Evolutionary conservation across 2,329 filamentous ascomycete species (phyloP), one percentile per base, ranked within the genome.

Genomic region (Orbilia quercus): DNA sequence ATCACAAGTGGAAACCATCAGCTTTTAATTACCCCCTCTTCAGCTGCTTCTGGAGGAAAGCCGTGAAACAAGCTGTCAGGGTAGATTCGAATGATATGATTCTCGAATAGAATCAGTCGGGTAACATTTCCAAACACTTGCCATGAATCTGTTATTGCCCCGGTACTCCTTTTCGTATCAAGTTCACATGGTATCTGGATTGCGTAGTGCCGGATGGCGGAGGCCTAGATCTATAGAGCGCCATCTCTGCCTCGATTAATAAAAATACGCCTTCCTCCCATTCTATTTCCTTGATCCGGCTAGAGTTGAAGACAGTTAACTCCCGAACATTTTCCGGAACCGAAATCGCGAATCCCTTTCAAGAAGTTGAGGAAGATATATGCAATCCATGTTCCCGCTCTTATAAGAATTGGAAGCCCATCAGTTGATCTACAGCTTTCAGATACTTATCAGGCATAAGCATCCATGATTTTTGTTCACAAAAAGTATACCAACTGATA

Each of bases 361-460:
- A 54, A 64, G 59, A 64, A 64, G 59, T 38, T 34, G 36, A 25
- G 28, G 40, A 51, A 38, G 40, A 55, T 48, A 20, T 20, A 40
- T 9, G 11, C 28, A 57, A 47, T 40, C n/a, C 44, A 48, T 38
- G 14, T 40, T 50, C 25, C 42, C 44, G n/a, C 34, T 47, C 25
- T 23, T 65, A 55, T 65, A 65, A 65, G 50, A 42, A 38, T 44
- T 48, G 22, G 50, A 42, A 36, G 42, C 23, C 25, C 60, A 57
- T 25, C 28, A 47, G 48, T 65, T 40, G 50, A 65, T 65, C 50
- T 57, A 28, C 50, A 31, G 22, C 20, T 20, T 23, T 28, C 28
- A 40, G 14, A 57, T 65, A 65, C 48, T 48, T 48, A 55, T 65
- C 60, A 38, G 60, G 60, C 42, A 65, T 48, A 55, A 34, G 25